A percentile compares a stretch with the other conserved stretches of the same genome.
These are phyloP conservation scores for Ceratocystis cacaofunesta DNA, from an alignment of 2,329 filamentous ascomycete genomes.

Conservation along the genomic window DNA sequence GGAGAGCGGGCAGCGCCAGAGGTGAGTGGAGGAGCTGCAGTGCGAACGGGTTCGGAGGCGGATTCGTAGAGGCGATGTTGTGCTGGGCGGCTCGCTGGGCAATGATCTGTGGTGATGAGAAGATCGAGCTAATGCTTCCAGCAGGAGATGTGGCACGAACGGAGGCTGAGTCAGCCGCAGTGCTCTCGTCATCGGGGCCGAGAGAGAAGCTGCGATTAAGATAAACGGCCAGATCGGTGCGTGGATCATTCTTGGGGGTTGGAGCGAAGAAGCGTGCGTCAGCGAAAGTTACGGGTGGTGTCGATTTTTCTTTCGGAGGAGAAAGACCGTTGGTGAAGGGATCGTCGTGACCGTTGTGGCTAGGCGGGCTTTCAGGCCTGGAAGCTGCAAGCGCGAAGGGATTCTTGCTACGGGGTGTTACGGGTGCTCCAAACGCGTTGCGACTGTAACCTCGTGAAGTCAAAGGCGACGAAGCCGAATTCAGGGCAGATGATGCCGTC, in stretches of 20 bases:
- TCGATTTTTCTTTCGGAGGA: background rate
- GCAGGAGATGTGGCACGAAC: slow-evolving; percentile 8
- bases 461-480: background rate
- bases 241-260: slow-evolving; percentile 23
- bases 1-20: slow-evolving; percentile 10
- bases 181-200: slow-evolving; percentile 15
- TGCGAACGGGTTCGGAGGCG: slow-evolving; percentile 10
- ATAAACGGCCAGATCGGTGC: slow-evolving; percentile 25
- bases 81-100: slow-evolving; percentile 11
- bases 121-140: slow-evolving; percentile 10
- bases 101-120: slow-evolving; percentile 13
- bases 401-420: background rate
- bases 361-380: background rate
- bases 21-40: slow-evolving; percentile 14
- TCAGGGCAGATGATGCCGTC: slow-evolving; percentile 3
- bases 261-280: slow-evolving; percentile 38
- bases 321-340: background rate
- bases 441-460: background rate
- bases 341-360: background rate
- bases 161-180: background rate
- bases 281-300: slow-evolving; percentile 29
- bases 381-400: background rate
- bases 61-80: background rate
- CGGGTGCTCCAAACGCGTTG: background rate
- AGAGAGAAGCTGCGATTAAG: slow-evolving; percentile 26